These are phyloP conservation scores for Ceriops decandra DNA, from an alignment of 345 rosid species.

Conservation along the genomic window DNA sequence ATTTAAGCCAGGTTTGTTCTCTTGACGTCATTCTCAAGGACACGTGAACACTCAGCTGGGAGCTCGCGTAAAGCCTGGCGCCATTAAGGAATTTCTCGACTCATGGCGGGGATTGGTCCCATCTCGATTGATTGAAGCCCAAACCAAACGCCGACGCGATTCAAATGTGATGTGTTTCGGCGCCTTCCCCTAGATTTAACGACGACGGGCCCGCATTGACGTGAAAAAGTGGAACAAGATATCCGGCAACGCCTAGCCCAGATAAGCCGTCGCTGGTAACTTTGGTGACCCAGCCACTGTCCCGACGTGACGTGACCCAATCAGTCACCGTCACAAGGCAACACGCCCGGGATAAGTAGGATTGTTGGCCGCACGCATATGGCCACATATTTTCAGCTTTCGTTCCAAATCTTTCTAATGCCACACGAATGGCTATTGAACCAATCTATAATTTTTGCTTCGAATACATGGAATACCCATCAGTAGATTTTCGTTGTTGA, in stretches of 20 bases:
- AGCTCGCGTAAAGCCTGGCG: not conserved
- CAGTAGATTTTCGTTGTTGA: no score
- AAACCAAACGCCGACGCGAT: conserved; percentile 11
- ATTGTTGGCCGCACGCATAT: conserved; percentile 13
- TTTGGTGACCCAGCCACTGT: not conserved
- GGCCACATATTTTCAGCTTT: conserved; percentile 6
- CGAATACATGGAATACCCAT: not conserved
- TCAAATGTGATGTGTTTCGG: not conserved
- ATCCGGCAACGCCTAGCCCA: conserved; percentile 23
- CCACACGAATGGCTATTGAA: conserved; percentile 9
- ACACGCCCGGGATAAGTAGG: not conserved
- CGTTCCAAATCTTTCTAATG: not conserved
- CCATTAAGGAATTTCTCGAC: not conserved
- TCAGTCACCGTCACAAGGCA: not conserved
- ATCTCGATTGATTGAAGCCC: conserved; percentile 14
- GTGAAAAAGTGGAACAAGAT: conserved; percentile 36
- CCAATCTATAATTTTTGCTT: not conserved
- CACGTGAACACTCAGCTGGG: conserved; percentile 17
- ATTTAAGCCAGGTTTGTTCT: not conserved
- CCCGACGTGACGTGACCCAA: not conserved
- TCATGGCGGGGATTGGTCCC: conserved; percentile 10
- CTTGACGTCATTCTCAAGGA: not conserved
- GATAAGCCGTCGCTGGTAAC: not conserved
- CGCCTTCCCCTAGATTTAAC: conserved; percentile 2
- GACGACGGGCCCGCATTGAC: conserved; percentile 19